phyloP scores from a whole-genome alignment of 495 filamentous ascomycete genomes.

The Haplographium delicatum region DNA sequence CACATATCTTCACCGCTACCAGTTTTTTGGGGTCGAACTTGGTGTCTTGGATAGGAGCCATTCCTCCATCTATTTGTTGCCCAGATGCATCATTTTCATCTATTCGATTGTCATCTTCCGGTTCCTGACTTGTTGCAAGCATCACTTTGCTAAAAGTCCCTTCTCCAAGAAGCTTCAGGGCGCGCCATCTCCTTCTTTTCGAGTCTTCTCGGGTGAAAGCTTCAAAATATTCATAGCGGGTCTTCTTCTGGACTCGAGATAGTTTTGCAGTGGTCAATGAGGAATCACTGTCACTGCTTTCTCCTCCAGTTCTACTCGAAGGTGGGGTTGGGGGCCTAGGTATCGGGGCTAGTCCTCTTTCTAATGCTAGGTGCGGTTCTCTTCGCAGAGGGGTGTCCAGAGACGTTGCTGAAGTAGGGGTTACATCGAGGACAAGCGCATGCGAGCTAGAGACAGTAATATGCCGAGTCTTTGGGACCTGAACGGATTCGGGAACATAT shows the following conservation, averaged over 20 bases:
- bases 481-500: conserved; percentile 67
- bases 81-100: conserved; percentile 32
- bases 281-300: conserved; percentile 34
- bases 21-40: conserved; percentile 53
- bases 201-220: conserved; percentile 51
- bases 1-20: conserved; percentile 92
- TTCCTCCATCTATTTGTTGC: conserved; percentile 21
- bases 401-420: conserved; percentile 37
- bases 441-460: conserved; percentile 62
- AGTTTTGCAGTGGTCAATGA: conserved; percentile 23
- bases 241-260: conserved; percentile 25
- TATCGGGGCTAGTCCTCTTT: conserved; percentile 62
- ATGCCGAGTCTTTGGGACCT: conserved; percentile 60
- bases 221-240: conserved; percentile 54
- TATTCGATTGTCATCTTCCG: conserved; percentile 33
- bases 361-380: conserved; percentile 72
- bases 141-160: conserved; percentile 95
- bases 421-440: conserved; percentile 36
- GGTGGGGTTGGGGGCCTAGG: conserved; percentile 72
- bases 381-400: conserved; percentile 58
- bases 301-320: conserved; percentile 44
- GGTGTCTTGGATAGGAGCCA: conserved; percentile 27
- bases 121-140: conserved; percentile 62
- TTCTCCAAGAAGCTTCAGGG: conserved; percentile 75
- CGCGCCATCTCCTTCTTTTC: conserved; percentile 63